Base-by-base conservation (phyloP, 345 rosid species). In the Adansonia digitata region DNA sequence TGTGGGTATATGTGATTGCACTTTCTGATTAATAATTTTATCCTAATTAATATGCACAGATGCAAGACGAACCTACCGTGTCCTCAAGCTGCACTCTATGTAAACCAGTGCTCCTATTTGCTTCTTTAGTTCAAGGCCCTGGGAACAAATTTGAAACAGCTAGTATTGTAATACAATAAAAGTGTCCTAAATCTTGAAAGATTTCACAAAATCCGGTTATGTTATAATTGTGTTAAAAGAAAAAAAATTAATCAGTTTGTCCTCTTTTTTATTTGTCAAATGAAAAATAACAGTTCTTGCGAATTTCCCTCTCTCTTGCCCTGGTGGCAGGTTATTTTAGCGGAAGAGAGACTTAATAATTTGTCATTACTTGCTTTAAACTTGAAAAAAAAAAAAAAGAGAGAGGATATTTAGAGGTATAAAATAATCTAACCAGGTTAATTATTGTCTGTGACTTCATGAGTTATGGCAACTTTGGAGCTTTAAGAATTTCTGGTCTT, bases 81-180 rank as follows among this genome's bases (percentile, higher is more conserved):
- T 88, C 81, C 34, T 91, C 29, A 97, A 87, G 88, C 97, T 93
- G 86, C 98, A 91, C 59, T 93, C 97, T 9, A 93, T 78, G 59
- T 91, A 91, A 31, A 90, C 93, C 76, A 85, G 73, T 42, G 97
- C 98, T 74, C 97, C 98, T 60, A 61, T 61, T 82, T 88, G 86
- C 79, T 86, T 91, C 88, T 82, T 89, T 48, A 93, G 66, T 61
- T 61, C 94, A 76, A 85, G 86, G 53, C 98, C 98, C 98, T 93
- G 83, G 11, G 67, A 77, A 62, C 71, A 57, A 55, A 69, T 29
- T 68, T 15, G n/a, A 68, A 27, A 45, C 15, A 45, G 3, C 20
- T 26, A 43, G 52, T 67, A 45, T 2, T 43, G 18, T n/a, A 18
- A 4, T 43, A 43, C 35, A 24, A 5, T 2, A 7, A 2, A 43